Base-by-base conservation (phyloP, 2,329 filamentous ascomycete genomes). In the Pseudovirgaria hyperparasitica region DNA sequence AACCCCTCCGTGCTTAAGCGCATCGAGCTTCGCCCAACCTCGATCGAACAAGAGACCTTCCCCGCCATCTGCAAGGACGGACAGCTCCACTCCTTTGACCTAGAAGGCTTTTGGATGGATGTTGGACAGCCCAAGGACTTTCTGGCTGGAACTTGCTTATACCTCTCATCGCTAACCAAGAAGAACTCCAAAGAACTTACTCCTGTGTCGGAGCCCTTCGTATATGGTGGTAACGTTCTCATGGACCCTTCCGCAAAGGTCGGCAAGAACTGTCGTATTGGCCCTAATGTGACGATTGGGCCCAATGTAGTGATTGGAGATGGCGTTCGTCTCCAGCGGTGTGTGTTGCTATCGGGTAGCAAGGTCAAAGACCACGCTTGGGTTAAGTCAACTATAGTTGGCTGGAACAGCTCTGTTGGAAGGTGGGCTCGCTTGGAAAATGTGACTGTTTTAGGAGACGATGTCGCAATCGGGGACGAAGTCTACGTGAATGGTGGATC, bases 81-180 rank as follows among this genome's bases (percentile, higher is more conserved):
- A 39, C 72, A 87, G 58, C 66, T 96, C 37, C 87, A 96, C 69
- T 93, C 84, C 2, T 94, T 92, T 53, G 87, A 96, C 53, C 73
- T 96, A 16, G 85, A 94, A 42, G 85, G 87, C 43, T 96, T 92
- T 73, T 96, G 87, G 87, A 96, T 96, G 87, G 87, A 96, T 45
- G 84, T 98, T 39, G 87, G 87, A 46, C 87, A 98, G 62, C 87
- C 87, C 44, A 98, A 96, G 67, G 87, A 98, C 54, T 98, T 96
- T 72, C 67, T 98, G 30, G 84, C 80, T 13, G 87, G 87, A 37
- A 96, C 90, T 35, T 96, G 87, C 62, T 70, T 98, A 36, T 96
- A 94, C 65, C 81, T 98, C 27, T 85, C 82, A 24, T 92, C 84
- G 4, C 72, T 96, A 34, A 71, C 85, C 32, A 93, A 93, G 72